Percentiles rank a stretch among this genome's conserved stretches.
Conservation (phyloP, 208 protist species). For the Phytomonas sp. region DNA sequence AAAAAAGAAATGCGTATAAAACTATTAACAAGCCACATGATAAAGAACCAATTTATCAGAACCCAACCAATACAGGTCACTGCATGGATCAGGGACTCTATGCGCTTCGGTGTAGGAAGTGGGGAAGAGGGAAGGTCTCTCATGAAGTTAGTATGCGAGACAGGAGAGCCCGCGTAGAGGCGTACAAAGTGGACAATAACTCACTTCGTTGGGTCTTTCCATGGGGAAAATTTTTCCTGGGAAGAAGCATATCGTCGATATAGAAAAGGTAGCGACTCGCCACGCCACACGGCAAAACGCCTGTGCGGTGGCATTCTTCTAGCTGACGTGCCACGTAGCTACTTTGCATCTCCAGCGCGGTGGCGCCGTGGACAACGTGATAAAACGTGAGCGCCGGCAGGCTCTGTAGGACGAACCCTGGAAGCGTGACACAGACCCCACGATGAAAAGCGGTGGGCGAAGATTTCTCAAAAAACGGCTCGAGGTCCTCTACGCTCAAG, state of each 20-base stretch:
- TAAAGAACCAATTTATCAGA: no score
- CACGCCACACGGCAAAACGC: constrained; percentile 35
- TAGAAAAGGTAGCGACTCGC: constrained; percentile 76
- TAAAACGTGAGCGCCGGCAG: constrained; percentile 66
- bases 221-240: constrained; percentile 40
- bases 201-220: constrained; percentile 35
- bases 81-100: no score
- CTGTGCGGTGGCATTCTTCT: constrained; percentile 59
- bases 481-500: constrained; percentile 27
- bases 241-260: constrained; percentile 68
- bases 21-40: no score
- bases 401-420: constrained; percentile 74
- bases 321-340: constrained; percentile 73
- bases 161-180: constrained; percentile 36
- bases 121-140: no score
- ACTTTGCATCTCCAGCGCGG: constrained; percentile 77
- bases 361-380: constrained; percentile 67
- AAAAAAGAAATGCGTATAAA: no score
- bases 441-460: constrained; percentile 24
- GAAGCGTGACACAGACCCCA: constrained; percentile 61
- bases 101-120: no score
- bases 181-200: constrained; percentile 63
- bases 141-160: constrained; percentile 20
- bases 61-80: no score
- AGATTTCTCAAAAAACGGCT: constrained; percentile 33